Percentiles rank a stretch among this genome's conserved stretches.
These are phyloP conservation scores for Chlorophyllum brunneum DNA, from an alignment of 768 basidiomycete genomes.

Conservation along the genomic window DNA sequence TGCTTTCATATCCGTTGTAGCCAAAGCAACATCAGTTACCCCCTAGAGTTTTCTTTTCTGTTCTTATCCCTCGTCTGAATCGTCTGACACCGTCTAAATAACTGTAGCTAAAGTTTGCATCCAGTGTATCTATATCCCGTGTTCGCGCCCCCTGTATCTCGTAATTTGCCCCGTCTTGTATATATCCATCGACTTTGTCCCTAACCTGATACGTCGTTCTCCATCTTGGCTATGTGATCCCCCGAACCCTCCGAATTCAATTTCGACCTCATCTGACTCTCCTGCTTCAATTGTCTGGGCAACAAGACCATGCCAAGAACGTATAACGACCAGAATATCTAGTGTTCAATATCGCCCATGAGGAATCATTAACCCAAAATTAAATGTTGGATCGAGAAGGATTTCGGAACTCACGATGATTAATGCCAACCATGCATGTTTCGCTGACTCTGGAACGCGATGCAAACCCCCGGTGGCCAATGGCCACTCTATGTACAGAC, in stretches of 20 bases:
- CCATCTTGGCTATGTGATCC: conserved; percentile 13
- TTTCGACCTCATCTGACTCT: conserved; percentile 22
- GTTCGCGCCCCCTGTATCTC: neutral
- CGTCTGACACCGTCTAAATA: conserved; percentile 1
- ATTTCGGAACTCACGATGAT: conserved; percentile 29
- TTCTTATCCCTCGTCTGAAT: neutral
- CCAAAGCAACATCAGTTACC: neutral
- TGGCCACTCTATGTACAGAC: conserved; percentile 44
- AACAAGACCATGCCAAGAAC: conserved; percentile 36
- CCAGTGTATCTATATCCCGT: conserved; percentile 15
- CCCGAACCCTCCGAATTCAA: conserved; percentile 12
- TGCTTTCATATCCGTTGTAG: conserved; percentile 11
- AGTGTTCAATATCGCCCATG: conserved; percentile 11
- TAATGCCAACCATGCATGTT: conserved; percentile 44
- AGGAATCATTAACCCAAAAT: conserved; percentile 5
- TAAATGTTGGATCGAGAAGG: neutral
- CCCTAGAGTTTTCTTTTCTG: neutral
- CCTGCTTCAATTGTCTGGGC: conserved; percentile 43
- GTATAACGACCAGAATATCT: conserved; percentile 49
- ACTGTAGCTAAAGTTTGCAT: conserved; percentile 7
- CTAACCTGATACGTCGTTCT: neutral
- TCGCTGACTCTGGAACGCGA: conserved; percentile 33
- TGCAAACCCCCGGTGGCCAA: conserved; percentile 30
- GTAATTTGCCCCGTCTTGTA: conserved; percentile 1
- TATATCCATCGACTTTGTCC: neutral